A percentile compares a stretch with the other conserved stretches of the same genome.
phyloP scores from a whole-genome alignment of 1,284 basidiomycete genomes.

The Ustanciosporium gigantosporum region DNA sequence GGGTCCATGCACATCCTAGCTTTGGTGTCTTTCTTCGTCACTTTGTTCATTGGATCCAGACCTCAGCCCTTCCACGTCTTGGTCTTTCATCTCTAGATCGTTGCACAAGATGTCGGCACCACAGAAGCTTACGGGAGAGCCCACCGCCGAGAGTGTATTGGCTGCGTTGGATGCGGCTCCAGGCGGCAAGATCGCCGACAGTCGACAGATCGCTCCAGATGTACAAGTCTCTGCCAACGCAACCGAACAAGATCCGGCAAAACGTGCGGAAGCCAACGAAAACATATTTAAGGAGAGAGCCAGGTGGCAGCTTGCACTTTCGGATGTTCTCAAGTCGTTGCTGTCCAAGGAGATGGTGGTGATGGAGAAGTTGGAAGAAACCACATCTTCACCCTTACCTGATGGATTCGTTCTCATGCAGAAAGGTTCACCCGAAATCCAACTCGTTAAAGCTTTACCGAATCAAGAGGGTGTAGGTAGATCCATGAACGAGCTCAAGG shows the following conservation, averaged over 20 bases:
- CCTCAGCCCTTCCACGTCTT: too few relatives aligned
- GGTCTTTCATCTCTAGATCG: too few relatives aligned
- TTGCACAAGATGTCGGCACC: conserved; percentile 30
- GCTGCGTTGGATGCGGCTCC: conserved; percentile 39
- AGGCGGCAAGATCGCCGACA: conserved; percentile 45
- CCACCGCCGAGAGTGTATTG: conserved; percentile 48
- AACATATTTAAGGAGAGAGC: conserved; percentile 50
- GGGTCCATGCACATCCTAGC: too few relatives aligned
- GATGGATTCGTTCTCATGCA: conserved; percentile 38
- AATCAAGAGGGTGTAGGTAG: conserved; percentile 41
- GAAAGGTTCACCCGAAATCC: conserved; percentile 54
- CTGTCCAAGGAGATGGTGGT: conserved; percentile 53
- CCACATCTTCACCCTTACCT: conserved; percentile 33
- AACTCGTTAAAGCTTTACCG: conserved; percentile 53
- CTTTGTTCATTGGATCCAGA: too few relatives aligned
- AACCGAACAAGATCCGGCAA: conserved; percentile 34
- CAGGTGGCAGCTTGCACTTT: conserved; percentile 56
- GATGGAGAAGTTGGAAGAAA: conserved; percentile 45
- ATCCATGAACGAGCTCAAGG: conserved; percentile 47
- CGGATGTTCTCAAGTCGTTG: conserved; percentile 53
- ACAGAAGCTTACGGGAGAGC: conserved; percentile 24
- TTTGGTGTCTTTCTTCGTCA: too few relatives aligned
- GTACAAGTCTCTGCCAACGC: conserved; percentile 18
- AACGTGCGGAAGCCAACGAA: conserved; percentile 44
- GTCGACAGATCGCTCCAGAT: conserved; percentile 38